phyloP scores from a whole-genome alignment of 169 alveolate genomes.

The Blepharisma undulans region DNA sequence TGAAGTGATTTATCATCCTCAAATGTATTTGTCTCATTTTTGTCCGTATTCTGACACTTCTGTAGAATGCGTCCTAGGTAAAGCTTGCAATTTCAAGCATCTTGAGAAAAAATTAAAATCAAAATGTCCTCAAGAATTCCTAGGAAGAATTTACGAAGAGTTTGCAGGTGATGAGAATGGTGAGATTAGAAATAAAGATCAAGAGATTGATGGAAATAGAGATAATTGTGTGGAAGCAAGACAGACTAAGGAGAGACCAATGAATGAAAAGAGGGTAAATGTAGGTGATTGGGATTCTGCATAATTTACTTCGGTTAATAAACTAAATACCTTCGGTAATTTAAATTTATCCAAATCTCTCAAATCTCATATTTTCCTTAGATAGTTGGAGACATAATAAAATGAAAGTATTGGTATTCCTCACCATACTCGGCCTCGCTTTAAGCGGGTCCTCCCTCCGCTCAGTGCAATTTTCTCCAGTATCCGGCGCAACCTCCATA shows the following conservation, averaged over 20 bases:
- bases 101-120: background rate
- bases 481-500: background rate
- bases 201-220: background rate
- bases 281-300: background rate
- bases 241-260: background rate
- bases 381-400: background rate
- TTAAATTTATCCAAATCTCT: background rate
- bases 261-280: background rate
- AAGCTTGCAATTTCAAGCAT: background rate
- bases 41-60: background rate
- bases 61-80: background rate
- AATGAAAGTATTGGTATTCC: background rate
- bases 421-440: background rate
- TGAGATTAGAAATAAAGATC: background rate
- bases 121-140: background rate
- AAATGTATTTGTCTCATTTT: background rate
- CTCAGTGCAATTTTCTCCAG: background rate
- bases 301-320: background rate
- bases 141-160: background rate
- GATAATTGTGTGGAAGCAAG: background rate
- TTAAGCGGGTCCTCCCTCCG: background rate
- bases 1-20: slow-evolving; percentile 1
- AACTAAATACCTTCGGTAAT: background rate
- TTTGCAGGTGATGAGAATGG: background rate
- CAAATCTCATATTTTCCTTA: background rate